Conservation (phyloP, 148 eudicot species). For the Nepenthes gracilis region DNA sequence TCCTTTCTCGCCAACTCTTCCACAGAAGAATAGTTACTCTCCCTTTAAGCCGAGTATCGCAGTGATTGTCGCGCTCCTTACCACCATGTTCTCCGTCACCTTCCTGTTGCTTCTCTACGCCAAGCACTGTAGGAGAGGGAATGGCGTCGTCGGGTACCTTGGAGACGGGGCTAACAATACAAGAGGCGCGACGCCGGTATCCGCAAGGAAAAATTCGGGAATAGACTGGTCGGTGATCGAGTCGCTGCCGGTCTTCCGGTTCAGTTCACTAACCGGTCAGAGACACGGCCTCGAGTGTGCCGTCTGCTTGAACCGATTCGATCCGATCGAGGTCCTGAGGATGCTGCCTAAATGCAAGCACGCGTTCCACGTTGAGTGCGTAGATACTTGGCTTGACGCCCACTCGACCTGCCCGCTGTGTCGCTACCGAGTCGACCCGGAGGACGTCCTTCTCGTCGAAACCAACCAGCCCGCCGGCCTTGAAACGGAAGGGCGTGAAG, state of each 20-base stretch:
- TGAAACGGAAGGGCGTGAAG: not conserved
- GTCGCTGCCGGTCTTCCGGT: slow-evolving; percentile 63
- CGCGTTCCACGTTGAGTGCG: slow-evolving; percentile 86
- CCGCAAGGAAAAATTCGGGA: slow-evolving; percentile 45
- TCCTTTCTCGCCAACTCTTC: too few relatives aligned
- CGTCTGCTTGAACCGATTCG: slow-evolving; percentile 69
- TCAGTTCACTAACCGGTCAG: slow-evolving; percentile 40
- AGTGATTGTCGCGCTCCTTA: slow-evolving; percentile 34
- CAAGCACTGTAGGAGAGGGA: slow-evolving; percentile 36
- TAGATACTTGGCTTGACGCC: slow-evolving; percentile 85
- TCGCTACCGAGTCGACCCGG: slow-evolving; percentile 69
- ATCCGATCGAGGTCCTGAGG: slow-evolving; percentile 47
- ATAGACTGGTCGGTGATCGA: slow-evolving; percentile 50
- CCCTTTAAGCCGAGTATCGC: slow-evolving; percentile 54
- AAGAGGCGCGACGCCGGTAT: not conserved
- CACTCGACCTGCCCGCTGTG: slow-evolving; percentile 92
- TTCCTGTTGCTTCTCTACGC: slow-evolving; percentile 52
- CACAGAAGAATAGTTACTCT: not conserved
- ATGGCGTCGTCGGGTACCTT: slow-evolving; percentile 3
- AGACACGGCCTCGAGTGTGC: slow-evolving; percentile 80
- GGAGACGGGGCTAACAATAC: not conserved
- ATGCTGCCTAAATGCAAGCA: slow-evolving; percentile 77
- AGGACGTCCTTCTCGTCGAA: slow-evolving; percentile 42
- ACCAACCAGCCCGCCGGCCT: not conserved
- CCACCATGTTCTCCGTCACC: slow-evolving; percentile 46